Percentiles rank a stretch among this genome's conserved stretches.
phyloP scores from a whole-genome alignment of 139 green algal genomes.

The Chlamydomonas asymmetrica region DNA sequence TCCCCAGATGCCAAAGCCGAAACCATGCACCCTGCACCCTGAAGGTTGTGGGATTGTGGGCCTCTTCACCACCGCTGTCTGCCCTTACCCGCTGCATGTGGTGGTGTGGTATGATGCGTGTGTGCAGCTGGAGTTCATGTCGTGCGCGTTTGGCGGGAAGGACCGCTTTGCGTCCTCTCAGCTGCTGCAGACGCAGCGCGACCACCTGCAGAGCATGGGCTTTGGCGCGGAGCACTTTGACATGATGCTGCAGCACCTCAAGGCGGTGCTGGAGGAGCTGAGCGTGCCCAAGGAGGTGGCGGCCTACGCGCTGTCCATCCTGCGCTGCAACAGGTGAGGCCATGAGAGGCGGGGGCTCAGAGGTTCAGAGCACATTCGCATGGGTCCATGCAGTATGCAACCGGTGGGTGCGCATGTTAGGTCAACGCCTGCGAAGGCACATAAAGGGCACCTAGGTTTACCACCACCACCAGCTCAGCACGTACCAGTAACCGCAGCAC shows the following conservation, averaged over 20 bases:
- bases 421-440: background rate
- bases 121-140: constrained; percentile 31
- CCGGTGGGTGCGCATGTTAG: background rate
- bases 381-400: background rate
- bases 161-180: constrained; percentile 26
- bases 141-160: constrained; percentile 25
- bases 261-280: constrained; percentile 26
- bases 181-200: constrained; percentile 17
- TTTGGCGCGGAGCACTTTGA: constrained; percentile 23
- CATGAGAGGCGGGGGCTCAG: background rate
- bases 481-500: too few relatives aligned
- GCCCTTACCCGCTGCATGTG: too few relatives aligned
- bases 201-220: constrained; percentile 17
- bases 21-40: too few relatives aligned
- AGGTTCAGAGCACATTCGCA: background rate
- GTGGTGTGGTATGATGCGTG: too few relatives aligned
- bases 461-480: too few relatives aligned
- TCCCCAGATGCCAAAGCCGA: too few relatives aligned
- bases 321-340: constrained; percentile 23
- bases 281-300: constrained; percentile 8
- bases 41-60: too few relatives aligned
- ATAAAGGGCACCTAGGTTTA: background rate
- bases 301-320: constrained; percentile 12
- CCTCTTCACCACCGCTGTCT: too few relatives aligned
- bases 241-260: constrained; percentile 24